phyloP scores from a whole-genome alignment of 202 grass and related monocot species.

The Elaeis oleifera region DNA sequence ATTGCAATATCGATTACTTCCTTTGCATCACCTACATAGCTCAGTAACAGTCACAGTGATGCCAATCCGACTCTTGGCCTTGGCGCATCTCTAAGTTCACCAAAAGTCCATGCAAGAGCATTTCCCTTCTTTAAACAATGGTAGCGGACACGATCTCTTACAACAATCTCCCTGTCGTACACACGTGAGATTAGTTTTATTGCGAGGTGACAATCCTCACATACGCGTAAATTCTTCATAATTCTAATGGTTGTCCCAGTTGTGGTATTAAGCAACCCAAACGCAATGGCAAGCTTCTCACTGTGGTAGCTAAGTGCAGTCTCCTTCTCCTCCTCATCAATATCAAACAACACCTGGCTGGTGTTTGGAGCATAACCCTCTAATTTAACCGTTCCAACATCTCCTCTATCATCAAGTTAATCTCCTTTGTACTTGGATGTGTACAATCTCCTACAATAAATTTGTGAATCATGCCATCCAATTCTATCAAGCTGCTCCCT shows the following conservation, averaged over 20 bases:
- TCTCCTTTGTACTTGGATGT: conserved; percentile 1
- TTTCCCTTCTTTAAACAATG: conserved; percentile 13
- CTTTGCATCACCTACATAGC: too few species aligned
- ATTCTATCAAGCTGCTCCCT: conserved; percentile 19
- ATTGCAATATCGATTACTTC: too few species aligned
- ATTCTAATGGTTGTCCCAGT: conserved; percentile 3
- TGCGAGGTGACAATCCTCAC: conserved; percentile 19
- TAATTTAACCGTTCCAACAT: conserved; percentile 2
- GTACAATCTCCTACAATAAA: conserved; percentile 20
- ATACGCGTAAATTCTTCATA: conserved; percentile 21
- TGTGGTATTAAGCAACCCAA: conserved; percentile 18
- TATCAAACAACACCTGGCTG: conserved; percentile 12
- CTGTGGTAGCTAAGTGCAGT: conserved; percentile 18
- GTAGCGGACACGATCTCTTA: conserved; percentile 24
- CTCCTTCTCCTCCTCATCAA: conserved; percentile 17
- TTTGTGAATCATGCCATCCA: conserved; percentile 16
- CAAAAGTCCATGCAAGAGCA: conserved; percentile 27
- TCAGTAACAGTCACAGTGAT: too few species aligned
- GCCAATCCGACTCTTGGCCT: too few species aligned
- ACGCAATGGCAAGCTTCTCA: conserved; percentile 24
- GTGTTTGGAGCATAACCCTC: conserved; percentile 13
- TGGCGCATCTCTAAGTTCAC: background rate
- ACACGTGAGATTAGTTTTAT: conserved; percentile 21
- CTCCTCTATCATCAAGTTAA: conserved; percentile 20
- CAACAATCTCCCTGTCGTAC: conserved; percentile 6